Conservation (phyloP, 345 rosid genomes). For the Adansonia digitata region DNA sequence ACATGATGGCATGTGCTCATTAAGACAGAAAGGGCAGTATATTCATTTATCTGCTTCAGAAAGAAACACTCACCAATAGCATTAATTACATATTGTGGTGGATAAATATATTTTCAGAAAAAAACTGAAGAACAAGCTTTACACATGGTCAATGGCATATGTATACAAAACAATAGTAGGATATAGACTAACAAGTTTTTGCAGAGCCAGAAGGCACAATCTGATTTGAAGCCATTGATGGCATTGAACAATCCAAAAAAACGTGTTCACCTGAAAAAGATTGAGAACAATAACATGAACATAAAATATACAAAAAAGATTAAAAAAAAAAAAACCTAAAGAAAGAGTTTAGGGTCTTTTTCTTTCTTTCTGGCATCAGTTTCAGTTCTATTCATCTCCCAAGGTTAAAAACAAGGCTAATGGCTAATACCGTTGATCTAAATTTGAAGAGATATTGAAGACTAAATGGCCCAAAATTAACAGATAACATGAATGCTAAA, state of each 20-base stretch:
- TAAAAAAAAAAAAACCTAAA: not conserved
- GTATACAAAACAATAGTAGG: slow-evolving; percentile 1
- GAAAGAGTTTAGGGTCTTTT: not conserved
- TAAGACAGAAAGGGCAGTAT: not conserved
- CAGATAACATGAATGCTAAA: not conserved
- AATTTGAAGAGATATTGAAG: not conserved
- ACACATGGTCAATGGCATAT: not conserved
- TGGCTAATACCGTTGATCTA: not conserved
- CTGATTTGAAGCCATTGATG: slow-evolving; percentile 61
- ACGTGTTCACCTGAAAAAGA: slow-evolving; percentile 67
- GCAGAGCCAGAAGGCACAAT: slow-evolving; percentile 63
- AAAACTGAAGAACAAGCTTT: not conserved
- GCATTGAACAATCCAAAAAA: slow-evolving; percentile 64
- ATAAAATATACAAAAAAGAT: not conserved
- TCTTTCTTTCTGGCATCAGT: not conserved
- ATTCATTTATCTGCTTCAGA: not conserved
- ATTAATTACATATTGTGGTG: not conserved
- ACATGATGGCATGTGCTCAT: not conserved
- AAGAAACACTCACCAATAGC: not conserved
- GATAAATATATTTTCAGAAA: not conserved
- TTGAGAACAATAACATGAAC: not conserved
- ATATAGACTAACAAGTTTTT: slow-evolving; percentile 57
- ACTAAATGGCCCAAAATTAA: not conserved
- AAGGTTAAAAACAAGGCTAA: not conserved
- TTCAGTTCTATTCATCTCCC: not conserved